These are phyloP conservation scores for Zalerion maritima DNA, from an alignment of 495 filamentous ascomycete species.

Conservation along the genomic window DNA sequence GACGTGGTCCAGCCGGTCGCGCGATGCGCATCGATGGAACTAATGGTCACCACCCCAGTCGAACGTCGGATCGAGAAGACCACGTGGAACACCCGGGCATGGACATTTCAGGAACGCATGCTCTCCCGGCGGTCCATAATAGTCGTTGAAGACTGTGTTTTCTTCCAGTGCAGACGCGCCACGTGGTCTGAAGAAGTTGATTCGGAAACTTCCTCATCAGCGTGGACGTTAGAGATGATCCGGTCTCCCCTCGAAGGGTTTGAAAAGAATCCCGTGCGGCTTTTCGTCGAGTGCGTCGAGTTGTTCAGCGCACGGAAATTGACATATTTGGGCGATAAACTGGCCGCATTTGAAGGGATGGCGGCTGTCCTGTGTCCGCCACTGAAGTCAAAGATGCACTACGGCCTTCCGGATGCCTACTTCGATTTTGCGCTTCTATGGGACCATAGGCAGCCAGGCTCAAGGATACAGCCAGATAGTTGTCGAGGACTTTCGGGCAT, in stretches of 20 bases:
- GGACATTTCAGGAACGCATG: constrained; percentile 17
- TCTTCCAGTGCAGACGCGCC: constrained; percentile 9
- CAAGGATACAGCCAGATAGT: not conserved
- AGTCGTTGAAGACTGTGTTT: constrained; percentile 7
- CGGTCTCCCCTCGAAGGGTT: constrained; percentile 8
- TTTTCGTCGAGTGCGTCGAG: constrained; percentile 8
- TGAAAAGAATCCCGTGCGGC: constrained; percentile 7
- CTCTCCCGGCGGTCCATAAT: constrained; percentile 10
- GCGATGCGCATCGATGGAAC: too few species aligned
- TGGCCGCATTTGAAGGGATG: constrained; percentile 14
- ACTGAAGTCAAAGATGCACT: constrained; percentile 5
- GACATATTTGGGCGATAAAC: constrained; percentile 10
- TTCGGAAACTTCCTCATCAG: constrained; percentile 5
- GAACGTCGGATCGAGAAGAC: too few species aligned
- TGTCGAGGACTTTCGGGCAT: not conserved
- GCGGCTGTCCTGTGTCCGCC: constrained; percentile 3
- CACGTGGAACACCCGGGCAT: constrained; percentile 15
- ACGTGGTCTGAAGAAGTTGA: constrained; percentile 8
- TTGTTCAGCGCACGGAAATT: constrained; percentile 9
- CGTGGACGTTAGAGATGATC: constrained; percentile 10
- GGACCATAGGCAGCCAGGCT: constrained; percentile 1
- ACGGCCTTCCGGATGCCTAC: constrained; percentile 10
- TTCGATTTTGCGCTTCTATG: constrained; percentile 13
- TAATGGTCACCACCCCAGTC: too few species aligned
- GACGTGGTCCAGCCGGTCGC: too few species aligned